These are phyloP conservation scores for Cicer arietinum DNA, from an alignment of 306 rosid species.

Conservation along the genomic window DNA sequence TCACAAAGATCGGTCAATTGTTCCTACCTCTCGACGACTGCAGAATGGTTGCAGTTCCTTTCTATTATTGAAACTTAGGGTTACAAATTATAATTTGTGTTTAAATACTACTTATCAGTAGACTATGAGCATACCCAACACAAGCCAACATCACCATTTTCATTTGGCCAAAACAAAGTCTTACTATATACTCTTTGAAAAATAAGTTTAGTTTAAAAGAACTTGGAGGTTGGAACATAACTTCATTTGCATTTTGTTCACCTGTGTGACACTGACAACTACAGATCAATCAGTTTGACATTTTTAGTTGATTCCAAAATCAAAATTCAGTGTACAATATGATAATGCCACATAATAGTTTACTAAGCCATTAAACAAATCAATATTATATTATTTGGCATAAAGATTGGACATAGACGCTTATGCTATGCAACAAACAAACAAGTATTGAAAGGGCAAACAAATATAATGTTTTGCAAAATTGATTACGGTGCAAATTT, in stretches of 20 bases:
- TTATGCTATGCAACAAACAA: slow-evolving; percentile 23
- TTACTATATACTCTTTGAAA: neutral
- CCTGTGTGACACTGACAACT: neutral
- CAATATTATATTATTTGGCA: slow-evolving; percentile 16
- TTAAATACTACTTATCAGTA: too few relatives aligned
- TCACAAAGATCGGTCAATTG: too few relatives aligned
- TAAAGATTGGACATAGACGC: neutral
- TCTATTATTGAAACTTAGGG: too few relatives aligned
- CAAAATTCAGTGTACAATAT: slow-evolving; percentile 2
- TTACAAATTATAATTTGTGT: too few relatives aligned
- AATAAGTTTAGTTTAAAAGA: neutral
- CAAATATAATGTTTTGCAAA: slow-evolving; percentile 2
- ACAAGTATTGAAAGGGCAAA: neutral
- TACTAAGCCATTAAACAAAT: slow-evolving; percentile 3
- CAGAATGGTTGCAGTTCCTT: too few relatives aligned
- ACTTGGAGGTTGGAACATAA: slow-evolving; percentile 13
- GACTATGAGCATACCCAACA: neutral
- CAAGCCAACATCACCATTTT: neutral
- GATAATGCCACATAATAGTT: slow-evolving; percentile 32
- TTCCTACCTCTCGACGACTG: too few relatives aligned
- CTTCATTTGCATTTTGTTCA: slow-evolving; percentile 2
- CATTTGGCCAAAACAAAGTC: neutral
- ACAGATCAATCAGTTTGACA: neutral
- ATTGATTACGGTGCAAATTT: slow-evolving; percentile 22
- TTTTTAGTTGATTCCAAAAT: slow-evolving; percentile 35